Evolutionary conservation across 139 green algal genomes (phyloP), one percentile per base, ranked within the genome.

Genomic region (Coelastrella sp.): DNA sequence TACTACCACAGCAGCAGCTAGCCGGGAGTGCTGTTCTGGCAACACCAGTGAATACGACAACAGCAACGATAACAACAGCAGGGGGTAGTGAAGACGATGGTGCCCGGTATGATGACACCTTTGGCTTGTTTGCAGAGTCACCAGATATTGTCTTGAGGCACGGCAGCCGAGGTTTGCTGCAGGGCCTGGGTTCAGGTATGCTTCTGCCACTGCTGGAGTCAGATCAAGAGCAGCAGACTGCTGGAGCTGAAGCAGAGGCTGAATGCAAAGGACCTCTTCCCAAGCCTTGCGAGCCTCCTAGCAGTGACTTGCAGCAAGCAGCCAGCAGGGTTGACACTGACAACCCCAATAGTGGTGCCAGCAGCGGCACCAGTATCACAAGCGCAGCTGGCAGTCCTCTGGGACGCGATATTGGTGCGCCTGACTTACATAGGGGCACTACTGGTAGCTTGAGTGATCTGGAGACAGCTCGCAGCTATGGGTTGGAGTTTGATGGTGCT

Each of bases 401-500:
- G 4, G 84, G 84, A 27, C 66, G 68, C 6, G 80, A 88, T 59
- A 27, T 66, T 59, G 85, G 74, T 10, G 73, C 57, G 5, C 19
- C 70, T 60, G 85, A 90, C 35, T 60, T 63, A n/a, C 10, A 76
- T 20, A 78, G 73, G 20, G 22, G 66, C 1, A 59, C 24, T 5
- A n/a, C 14, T 59, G 25, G 7, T 15, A 68, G 56, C 19, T 6
- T 85, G 49, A 76, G 68, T 76, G 68, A 76, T 4, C 19, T 76
- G 24, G 68, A 76, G 56, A 49, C 80, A 10, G 78, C 78, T 24
- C 35, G 78, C 35, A 73, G 60, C 58, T 82, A 89, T 74, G 82
- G 82, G 7, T 10, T 87, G 25, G 82, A 87, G 66, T 74, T 87
- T 35, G 82, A 87, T 78, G 82, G 82, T 7, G 82, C 82, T 19